phyloP scores from a whole-genome alignment of 257 asterid species.

The Galeopsis tetrahit region DNA sequence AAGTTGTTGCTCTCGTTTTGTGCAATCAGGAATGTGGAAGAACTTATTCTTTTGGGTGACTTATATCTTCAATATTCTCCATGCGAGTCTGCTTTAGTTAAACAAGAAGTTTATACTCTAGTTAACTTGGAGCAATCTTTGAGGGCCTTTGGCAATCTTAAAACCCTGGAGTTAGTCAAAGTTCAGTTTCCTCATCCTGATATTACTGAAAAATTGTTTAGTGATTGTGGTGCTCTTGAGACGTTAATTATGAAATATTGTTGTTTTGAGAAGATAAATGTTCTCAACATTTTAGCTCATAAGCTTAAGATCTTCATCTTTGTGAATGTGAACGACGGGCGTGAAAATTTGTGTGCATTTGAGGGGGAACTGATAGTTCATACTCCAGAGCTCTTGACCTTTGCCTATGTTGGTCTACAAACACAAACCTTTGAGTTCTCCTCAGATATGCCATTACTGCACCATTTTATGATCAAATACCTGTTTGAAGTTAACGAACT shows the following conservation, averaged over 20 bases:
- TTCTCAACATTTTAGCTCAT: slow-evolving; percentile 26
- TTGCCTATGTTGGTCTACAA: slow-evolving; percentile 25
- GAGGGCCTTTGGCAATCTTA: slow-evolving; percentile 27
- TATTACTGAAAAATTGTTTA: slow-evolving; percentile 28
- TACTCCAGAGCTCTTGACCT: slow-evolving; percentile 31
- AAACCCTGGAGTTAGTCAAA: slow-evolving; percentile 29
- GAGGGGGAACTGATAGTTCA: slow-evolving; percentile 28
- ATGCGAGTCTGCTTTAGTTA: no score
- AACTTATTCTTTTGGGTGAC: slow-evolving; percentile 23
- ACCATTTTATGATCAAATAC: background rate
- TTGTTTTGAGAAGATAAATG: slow-evolving; percentile 7
- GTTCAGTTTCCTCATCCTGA: slow-evolving; percentile 31
- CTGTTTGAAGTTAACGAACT: background rate
- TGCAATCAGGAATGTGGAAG: slow-evolving; percentile 14
- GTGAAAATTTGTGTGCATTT: background rate
- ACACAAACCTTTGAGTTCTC: slow-evolving; percentile 20
- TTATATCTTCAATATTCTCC: background rate
- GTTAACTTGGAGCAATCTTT: background rate
- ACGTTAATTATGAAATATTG: slow-evolving; percentile 31
- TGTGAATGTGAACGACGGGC: slow-evolving; percentile 23
- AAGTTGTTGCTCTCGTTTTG: slow-evolving; percentile 21
- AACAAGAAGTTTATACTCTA: background rate
- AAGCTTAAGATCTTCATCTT: slow-evolving; percentile 32
- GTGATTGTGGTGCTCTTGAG: slow-evolving; percentile 33
- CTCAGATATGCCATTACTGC: slow-evolving; percentile 28